These are phyloP conservation scores for Mallotus repandus DNA, from an alignment of 441 rosid genomes.

Conservation along the genomic window DNA sequence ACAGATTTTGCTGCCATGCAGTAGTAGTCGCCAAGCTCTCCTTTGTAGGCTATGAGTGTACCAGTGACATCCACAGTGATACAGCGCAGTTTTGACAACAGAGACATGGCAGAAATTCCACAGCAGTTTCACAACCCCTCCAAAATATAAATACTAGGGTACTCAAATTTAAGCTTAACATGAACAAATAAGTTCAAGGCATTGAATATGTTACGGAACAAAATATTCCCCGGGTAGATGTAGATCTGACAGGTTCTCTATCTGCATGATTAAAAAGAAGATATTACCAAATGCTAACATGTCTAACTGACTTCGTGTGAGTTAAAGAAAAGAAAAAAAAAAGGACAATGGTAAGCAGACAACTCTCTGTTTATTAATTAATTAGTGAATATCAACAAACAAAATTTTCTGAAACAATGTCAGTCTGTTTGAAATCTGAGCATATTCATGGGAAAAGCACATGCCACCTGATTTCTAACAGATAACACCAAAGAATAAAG, in stretches of 20 bases:
- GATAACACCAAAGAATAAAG: background rate
- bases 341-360: background rate
- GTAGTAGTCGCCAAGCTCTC: conserved; percentile 97
- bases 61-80: conserved; percentile 97
- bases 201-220: conserved; percentile 3
- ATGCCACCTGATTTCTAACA: background rate
- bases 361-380: background rate
- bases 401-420: background rate
- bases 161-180: background rate
- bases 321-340: background rate
- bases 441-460: background rate
- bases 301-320: background rate
- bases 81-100: conserved; percentile 67
- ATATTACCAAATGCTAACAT: background rate
- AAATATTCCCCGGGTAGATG: conserved; percentile 17
- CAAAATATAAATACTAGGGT: background rate
- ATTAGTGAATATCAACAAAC: background rate
- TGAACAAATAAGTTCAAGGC: conserved; percentile 11
- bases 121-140: conserved; percentile 14
- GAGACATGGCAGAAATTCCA: conserved; percentile 43
- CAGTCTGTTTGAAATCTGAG: background rate
- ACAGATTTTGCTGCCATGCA: conserved; percentile 97
- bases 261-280: conserved; percentile 19
- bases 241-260: conserved; percentile 7
- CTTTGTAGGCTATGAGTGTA: conserved; percentile 92